Conservation (phyloP, 495 filamentous ascomycete species). For the Neurospora terricola region DNA sequence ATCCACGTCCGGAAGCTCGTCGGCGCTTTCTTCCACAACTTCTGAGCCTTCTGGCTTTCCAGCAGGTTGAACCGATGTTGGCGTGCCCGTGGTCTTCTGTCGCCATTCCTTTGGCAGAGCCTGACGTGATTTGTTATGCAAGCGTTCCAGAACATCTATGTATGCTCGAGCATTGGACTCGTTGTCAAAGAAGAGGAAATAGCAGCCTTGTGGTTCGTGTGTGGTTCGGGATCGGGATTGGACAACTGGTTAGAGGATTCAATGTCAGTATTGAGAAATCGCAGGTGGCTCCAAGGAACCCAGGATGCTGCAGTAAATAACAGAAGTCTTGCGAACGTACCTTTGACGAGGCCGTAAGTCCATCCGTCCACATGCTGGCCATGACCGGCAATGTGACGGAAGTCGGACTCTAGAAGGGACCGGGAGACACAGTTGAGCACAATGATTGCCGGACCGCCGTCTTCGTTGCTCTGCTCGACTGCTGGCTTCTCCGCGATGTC, state of each 20-base stretch:
- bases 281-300: background rate
- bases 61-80: background rate
- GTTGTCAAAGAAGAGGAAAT: conserved; percentile 55
- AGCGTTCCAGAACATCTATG: conserved; percentile 31
- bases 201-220: conserved; percentile 41
- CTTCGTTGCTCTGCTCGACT: background rate
- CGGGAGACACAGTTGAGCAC: conserved; percentile 41
- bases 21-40: background rate
- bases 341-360: conserved; percentile 42
- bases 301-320: background rate
- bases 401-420: conserved; percentile 51
- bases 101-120: conserved; percentile 17
- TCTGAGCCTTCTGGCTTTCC: background rate
- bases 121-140: conserved; percentile 34
- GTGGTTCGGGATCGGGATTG: conserved; percentile 45
- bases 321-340: conserved; percentile 1
- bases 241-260: conserved; percentile 21
- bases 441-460: conserved; percentile 13
- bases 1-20: background rate
- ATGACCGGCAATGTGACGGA: conserved; percentile 47
- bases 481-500: background rate
- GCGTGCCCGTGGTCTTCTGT: background rate
- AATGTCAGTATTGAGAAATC: background rate
- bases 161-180: conserved; percentile 45
- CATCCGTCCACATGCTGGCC: conserved; percentile 55